Evolutionary conservation across 2,329 filamentous ascomycete species (phyloP), one percentile per base, ranked within the genome.

Genomic region (Colletotrichum tabaci): DNA sequence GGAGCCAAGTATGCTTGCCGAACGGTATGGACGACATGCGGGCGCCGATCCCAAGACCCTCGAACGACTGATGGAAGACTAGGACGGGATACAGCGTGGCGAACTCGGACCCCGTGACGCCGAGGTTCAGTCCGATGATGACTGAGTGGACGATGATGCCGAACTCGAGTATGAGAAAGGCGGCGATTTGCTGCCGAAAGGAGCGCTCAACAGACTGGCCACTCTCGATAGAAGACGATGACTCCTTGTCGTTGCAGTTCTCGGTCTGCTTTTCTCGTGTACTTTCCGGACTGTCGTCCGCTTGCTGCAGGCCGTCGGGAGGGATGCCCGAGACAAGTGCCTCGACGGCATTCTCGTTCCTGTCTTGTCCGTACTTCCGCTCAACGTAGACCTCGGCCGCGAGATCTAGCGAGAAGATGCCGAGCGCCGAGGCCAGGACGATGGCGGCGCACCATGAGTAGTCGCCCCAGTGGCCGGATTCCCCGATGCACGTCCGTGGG

Each of bases 121-220:
- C 93, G 46, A 95, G 86, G 6, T 93, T 92, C 92, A 95, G 94
- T 69, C 93, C 93, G 74, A 96, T 95, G 77, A 95, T 95, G 71
- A 95, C 86, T 77, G 90, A 93, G 82, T 94, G 92, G 79, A 94
- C 94, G 15, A 94, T 85, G 74, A 95, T 95, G 40, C 93, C 93
- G 30, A 93, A 91, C 82, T 96, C 93, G 15, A 95, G 87, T 62
- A 95, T 86, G 66, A 95, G 86, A 66, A 85, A 84, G 0, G 84
- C 83, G 3, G 82, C 82, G 35, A 86, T 84, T 74, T 87, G 84
- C 68, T 84, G 79, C 73, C 73, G 4, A 67, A 52, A 52, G 8
- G 49, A 52, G 9, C 49, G 21, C 9, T 13, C 53, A 61, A 26
- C 21, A 61, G 30, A n/a, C 75, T 74, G 38, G 74, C 75, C 0